A percentile compares a stretch with the other conserved stretches of the same genome.
phyloP scores from a whole-genome alignment of 805 yeast genomes.

The Saccharomycopsis oosterbeekiorum region DNA sequence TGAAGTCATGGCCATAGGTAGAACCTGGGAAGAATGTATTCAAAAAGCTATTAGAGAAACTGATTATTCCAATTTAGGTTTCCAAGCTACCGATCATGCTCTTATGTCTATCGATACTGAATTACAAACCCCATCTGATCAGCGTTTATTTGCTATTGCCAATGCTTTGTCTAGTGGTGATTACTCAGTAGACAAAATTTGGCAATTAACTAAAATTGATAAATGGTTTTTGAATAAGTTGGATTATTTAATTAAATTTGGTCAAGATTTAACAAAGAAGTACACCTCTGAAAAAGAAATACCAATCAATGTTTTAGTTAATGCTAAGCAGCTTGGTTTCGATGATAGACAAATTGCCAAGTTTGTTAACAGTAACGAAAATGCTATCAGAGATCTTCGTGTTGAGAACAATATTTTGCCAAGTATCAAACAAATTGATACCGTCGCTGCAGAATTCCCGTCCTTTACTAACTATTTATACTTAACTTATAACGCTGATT shows the following conservation, averaged over 20 bases:
- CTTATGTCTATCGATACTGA: conserved; percentile 86
- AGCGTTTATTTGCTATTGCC: conserved; percentile 92
- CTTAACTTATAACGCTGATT: conserved; percentile 87
- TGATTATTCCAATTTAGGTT: conserved; percentile 92
- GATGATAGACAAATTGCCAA: conserved; percentile 95
- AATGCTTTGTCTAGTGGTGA: conserved; percentile 76
- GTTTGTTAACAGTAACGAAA: conserved; percentile 81
- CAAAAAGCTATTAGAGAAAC: conserved; percentile 96
- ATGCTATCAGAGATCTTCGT: conserved; percentile 83
- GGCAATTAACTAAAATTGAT: conserved; percentile 86
- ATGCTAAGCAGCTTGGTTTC: conserved; percentile 94
- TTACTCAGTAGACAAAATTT: conserved; percentile 84
- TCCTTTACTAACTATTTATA: conserved; percentile 91
- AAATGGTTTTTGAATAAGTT: conserved; percentile 93
- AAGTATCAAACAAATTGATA: conserved; percentile 92
- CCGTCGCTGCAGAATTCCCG: conserved; percentile 99
- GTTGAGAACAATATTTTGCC: conserved; percentile 81
- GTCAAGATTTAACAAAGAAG: conserved; percentile 46
- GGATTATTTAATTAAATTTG: conserved; percentile 62
- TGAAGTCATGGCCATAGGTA: conserved; percentile 96
- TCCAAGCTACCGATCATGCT: conserved; percentile 69
- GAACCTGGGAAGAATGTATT: conserved; percentile 95
- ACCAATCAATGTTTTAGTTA: conserved; percentile 54
- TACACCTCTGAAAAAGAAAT: conserved; percentile 45
- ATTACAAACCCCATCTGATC: conserved; percentile 94